A percentile compares a stretch with the other conserved stretches of the same genome.
These are phyloP conservation scores for Chlorencoelia australis DNA, from an alignment of 2,329 filamentous ascomycete species.

Conservation along the genomic window DNA sequence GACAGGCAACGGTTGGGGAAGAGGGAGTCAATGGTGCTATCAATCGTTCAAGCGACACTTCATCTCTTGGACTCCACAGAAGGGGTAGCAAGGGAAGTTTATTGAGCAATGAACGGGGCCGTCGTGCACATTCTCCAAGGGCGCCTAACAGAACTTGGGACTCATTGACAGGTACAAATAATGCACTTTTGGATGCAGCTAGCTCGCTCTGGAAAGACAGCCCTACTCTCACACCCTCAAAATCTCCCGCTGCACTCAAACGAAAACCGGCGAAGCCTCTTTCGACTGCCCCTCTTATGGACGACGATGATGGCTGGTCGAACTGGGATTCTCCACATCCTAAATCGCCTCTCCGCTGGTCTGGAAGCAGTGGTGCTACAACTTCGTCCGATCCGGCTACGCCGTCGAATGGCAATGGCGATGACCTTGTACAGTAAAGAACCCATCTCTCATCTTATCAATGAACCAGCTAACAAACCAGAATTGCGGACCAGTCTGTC, in stretches of 20 bases:
- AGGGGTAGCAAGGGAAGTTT: constrained; percentile 31
- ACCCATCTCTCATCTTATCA: constrained; percentile 2
- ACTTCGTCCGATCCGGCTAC: constrained; percentile 20
- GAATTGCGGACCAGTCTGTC: constrained; percentile 11
- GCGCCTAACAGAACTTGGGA: constrained; percentile 21
- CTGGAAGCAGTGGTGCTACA: constrained; percentile 34
- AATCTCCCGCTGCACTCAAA: constrained; percentile 9
- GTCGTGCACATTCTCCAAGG: constrained; percentile 15
- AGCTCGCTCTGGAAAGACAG: constrained; percentile 11
- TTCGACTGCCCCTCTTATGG: constrained; percentile 18
- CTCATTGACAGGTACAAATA: constrained; percentile 19
- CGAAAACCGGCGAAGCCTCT: constrained; percentile 18
- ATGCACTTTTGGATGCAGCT: constrained; percentile 16
- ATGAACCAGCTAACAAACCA: constrained; percentile 14
- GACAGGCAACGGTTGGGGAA: constrained; percentile 92
- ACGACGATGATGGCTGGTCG: constrained; percentile 51
- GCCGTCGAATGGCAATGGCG: constrained; percentile 15
- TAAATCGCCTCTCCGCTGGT: constrained; percentile 47
- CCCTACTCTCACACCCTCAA: constrained; percentile 8
- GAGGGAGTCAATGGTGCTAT: constrained; percentile 58
- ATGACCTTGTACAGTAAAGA: constrained; percentile 21
- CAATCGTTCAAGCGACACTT: constrained; percentile 25
- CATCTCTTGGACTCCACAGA: constrained; percentile 16
- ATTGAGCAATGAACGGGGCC: constrained; percentile 11
- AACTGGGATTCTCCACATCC: constrained; percentile 52